Evolutionary conservation across 1,284 basidiomycete species (phyloP), one percentile per base, ranked within the genome.

Genomic region (Moniliophthora roreri): DNA sequence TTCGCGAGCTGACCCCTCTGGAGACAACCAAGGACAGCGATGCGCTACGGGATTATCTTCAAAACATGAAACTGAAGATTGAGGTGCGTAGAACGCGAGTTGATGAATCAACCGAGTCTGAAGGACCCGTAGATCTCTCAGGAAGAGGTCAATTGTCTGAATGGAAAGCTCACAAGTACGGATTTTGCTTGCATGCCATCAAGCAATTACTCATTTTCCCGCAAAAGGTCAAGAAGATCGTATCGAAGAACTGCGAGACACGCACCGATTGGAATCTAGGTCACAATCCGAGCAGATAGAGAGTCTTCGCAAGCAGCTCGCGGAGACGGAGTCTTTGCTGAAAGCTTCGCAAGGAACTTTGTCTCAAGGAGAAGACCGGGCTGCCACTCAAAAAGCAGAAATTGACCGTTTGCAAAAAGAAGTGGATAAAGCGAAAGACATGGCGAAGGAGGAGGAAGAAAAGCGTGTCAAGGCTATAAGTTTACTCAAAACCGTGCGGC

Each of bases 391-490:
- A 34, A 75, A 81, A 51, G 67, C 71, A 0, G 82, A 87, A 41
- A 68, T 85, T 1, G 77, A 80, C 3, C 76, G 77, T 38, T 70
- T 93, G 8, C 76, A 77, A 34, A 64, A 74, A 7, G 89, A 94
- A 52, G 66, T 87, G 2, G 78, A 83, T 38, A 84, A 82, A 54
- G 73, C 80, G 1, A 87, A 84, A 59, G 74, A 73, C 10, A 57
- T 75, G 1, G 85, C 84, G 1, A 95, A 91, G 66, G 94, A 96
- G 59, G 95, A 97, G 66, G 95, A 97, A 67, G 95, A 98, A 69
- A 97, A 97, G 69, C 84, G 95, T 11, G 82, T 85, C n/a, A 98
- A 97, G 66, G 93, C 94, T 0, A 89, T 97, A 56, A 87, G 85
- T 48, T 72, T 96, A 28, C 74, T 98, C 57, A 96, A 96, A 74